A percentile compares a stretch with the other conserved stretches of the same genome.
phyloP scores from a whole-genome alignment of 768 basidiomycete genomes.

The Termitomyces sp. region DNA sequence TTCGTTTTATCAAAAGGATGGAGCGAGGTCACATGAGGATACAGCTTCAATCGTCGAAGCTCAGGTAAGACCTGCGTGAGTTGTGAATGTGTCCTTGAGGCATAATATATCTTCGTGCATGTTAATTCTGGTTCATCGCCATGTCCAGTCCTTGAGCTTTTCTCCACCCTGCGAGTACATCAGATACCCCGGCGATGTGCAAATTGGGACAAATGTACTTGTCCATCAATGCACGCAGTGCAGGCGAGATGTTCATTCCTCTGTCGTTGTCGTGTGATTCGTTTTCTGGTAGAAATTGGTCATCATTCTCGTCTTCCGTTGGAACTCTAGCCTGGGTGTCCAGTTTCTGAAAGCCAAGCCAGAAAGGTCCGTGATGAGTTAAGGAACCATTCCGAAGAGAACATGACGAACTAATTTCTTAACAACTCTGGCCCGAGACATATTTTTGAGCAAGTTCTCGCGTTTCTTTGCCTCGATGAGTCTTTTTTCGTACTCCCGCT shows the following conservation, averaged over 20 bases:
- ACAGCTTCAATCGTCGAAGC: slow-evolving; percentile 63
- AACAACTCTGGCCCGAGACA: slow-evolving; percentile 48
- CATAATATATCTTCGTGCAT: slow-evolving; percentile 86
- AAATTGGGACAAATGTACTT: slow-evolving; percentile 42
- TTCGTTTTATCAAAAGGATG: slow-evolving; percentile 14
- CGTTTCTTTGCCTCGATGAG: slow-evolving; percentile 56
- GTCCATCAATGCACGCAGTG: slow-evolving; percentile 73
- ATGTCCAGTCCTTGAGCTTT: slow-evolving; percentile 18
- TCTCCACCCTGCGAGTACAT: slow-evolving; percentile 26
- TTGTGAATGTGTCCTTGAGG: slow-evolving; percentile 95
- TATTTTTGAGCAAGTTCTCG: slow-evolving; percentile 51
- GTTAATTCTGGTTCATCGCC: slow-evolving; percentile 40
- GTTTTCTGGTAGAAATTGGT: slow-evolving; percentile 64
- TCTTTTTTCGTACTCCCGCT: slow-evolving; percentile 57
- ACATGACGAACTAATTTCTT: slow-evolving; percentile 51
- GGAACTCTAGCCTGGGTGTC: slow-evolving; percentile 6
- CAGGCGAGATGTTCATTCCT: slow-evolving; percentile 64
- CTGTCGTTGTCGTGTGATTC: slow-evolving; percentile 34
- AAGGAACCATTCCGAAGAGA: not conserved
- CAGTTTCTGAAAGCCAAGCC: slow-evolving; percentile 8
- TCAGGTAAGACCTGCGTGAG: slow-evolving; percentile 89
- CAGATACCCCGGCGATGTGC: not conserved
- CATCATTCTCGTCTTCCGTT: slow-evolving; percentile 47
- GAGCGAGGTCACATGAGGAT: slow-evolving; percentile 24
- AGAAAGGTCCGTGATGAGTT: not conserved